These are phyloP conservation scores for Sporothrix luriei DNA, from an alignment of 2,329 filamentous ascomycete genomes.

Conservation along the genomic window DNA sequence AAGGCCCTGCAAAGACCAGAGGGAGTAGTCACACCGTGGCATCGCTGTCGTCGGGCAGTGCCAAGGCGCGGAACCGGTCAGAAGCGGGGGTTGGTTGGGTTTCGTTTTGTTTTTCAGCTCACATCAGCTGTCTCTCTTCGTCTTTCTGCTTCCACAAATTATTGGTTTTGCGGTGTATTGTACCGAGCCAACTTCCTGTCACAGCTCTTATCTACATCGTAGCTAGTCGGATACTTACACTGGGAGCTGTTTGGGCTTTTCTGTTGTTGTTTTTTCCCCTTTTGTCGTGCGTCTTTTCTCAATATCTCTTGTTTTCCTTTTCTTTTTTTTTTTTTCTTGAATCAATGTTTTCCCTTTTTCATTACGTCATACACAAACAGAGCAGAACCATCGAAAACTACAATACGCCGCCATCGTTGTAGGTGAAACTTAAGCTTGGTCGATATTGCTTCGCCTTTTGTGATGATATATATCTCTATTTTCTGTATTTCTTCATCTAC, in stretches of 20 bases:
- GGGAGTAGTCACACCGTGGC: background rate
- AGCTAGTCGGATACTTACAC: background rate
- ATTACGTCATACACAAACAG: too few relatives aligned
- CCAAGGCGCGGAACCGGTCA: constrained; percentile 6
- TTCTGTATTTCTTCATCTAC: constrained; percentile 13
- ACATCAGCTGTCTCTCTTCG: constrained; percentile 2
- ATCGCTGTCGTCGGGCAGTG: background rate
- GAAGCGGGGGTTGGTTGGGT: background rate
- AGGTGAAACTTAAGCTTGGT: background rate
- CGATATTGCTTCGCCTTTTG: background rate
- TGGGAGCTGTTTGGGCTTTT: too few relatives aligned
- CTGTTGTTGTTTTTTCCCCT: too few relatives aligned
- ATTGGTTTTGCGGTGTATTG: background rate
- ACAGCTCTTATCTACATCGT: background rate
- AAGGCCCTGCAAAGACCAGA: background rate
- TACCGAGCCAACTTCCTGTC: background rate
- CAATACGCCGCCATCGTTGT: too few relatives aligned
- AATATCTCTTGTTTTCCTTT: too few relatives aligned
- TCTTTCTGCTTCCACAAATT: background rate
- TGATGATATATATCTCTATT: background rate
- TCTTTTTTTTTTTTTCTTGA: too few relatives aligned
- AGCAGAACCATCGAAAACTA: too few relatives aligned
- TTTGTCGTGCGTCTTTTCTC: background rate
- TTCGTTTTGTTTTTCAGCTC: constrained; percentile 19
- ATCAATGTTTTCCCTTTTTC: too few relatives aligned